These are phyloP conservation scores for Aspergillus japonicus DNA, from an alignment of 2,329 filamentous ascomycete genomes.

Conservation along the genomic window DNA sequence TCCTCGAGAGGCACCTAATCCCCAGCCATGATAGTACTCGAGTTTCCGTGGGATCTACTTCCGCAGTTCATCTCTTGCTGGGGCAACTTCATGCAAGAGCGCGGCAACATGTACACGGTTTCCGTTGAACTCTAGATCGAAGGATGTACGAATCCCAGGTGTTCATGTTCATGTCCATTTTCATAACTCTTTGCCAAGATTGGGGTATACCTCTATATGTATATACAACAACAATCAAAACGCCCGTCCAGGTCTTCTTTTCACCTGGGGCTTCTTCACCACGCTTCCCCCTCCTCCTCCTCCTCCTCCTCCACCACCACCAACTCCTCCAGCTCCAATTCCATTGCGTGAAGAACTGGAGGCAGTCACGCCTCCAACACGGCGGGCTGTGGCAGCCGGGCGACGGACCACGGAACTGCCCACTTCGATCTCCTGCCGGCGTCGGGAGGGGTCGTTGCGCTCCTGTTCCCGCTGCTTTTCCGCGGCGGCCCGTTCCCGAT, in stretches of 20 bases:
- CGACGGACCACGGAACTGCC: slow-evolving; percentile 36
- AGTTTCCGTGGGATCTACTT: no score
- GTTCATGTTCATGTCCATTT: background rate
- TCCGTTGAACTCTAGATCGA: background rate
- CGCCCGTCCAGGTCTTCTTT: slow-evolving; percentile 36
- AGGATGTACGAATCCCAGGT: no score
- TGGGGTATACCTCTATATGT: background rate
- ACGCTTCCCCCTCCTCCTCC: slow-evolving; percentile 34
- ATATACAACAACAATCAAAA: slow-evolving; percentile 24
- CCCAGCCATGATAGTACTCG: no score
- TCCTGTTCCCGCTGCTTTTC: slow-evolving; percentile 42
- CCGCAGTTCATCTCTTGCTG: no score
- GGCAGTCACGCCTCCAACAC: slow-evolving; percentile 30
- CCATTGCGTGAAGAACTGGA: slow-evolving; percentile 30
- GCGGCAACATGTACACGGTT: background rate
- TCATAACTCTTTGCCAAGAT: background rate
- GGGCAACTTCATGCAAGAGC: background rate
- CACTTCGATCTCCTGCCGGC: slow-evolving; percentile 38
- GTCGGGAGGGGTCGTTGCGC: slow-evolving; percentile 33
- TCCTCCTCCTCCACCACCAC: background rate
- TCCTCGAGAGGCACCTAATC: background rate
- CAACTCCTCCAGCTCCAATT: background rate
- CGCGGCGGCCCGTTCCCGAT: slow-evolving; percentile 61
- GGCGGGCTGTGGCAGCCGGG: slow-evolving; percentile 30
- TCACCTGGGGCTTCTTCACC: slow-evolving; percentile 39